Percentiles rank a stretch among this genome's conserved stretches.
Conservation (phyloP, 2,329 filamentous ascomycete genomes). For the Exophiala phaeomuriformis region DNA sequence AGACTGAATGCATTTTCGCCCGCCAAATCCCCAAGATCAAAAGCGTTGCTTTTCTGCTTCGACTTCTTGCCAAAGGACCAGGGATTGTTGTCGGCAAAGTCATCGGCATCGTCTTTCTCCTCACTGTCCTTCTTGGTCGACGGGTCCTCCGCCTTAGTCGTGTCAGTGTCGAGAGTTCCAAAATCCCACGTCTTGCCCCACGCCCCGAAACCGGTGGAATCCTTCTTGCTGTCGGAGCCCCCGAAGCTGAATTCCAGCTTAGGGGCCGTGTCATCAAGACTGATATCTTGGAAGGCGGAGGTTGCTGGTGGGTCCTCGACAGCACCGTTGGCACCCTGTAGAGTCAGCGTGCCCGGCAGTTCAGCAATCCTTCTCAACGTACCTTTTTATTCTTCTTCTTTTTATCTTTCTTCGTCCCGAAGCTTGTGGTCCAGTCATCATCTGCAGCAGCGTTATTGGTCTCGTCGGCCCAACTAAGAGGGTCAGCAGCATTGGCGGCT, state of each 20-base stretch:
- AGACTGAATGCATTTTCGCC: constrained; percentile 37
- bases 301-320: constrained; percentile 34
- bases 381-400: constrained; percentile 52
- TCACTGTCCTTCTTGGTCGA: constrained; percentile 26
- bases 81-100: constrained; percentile 31
- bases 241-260: constrained; percentile 52
- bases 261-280: constrained; percentile 54
- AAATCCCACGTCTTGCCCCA: constrained; percentile 57
- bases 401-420: constrained; percentile 42
- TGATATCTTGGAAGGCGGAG: constrained; percentile 62
- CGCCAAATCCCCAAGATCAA: constrained; percentile 40
- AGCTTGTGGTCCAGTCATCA: constrained; percentile 46
- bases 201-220: constrained; percentile 43
- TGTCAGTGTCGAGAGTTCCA: constrained; percentile 32
- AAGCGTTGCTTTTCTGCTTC: constrained; percentile 33
- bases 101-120: constrained; percentile 26
- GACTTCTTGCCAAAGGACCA: constrained; percentile 36
- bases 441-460: constrained; percentile 38
- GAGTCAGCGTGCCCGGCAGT: constrained; percentile 3
- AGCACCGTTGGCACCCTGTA: constrained; percentile 30
- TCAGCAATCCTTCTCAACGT: constrained; percentile 17
- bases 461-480: constrained; percentile 43
- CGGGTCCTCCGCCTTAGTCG: constrained; percentile 30
- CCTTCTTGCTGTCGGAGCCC: constrained; percentile 38
- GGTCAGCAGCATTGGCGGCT: constrained; percentile 30